Conservation (phyloP, 23 red algal species). For the Gracilariopsis chorda region DNA sequence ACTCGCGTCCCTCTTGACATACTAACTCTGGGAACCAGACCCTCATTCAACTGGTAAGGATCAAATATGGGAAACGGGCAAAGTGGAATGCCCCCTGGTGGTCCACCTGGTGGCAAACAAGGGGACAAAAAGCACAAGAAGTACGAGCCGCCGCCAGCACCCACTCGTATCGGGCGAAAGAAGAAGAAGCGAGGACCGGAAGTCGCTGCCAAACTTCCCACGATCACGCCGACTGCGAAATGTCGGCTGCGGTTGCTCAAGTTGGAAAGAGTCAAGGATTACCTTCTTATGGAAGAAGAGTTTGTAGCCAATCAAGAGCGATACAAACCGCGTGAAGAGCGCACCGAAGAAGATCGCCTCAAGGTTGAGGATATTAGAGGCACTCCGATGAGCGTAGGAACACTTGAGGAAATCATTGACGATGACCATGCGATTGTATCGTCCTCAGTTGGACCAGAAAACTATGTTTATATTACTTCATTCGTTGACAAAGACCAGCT, state of each 20-base stretch:
- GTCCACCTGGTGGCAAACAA: slow-evolving; percentile 51
- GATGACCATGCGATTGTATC: slow-evolving; percentile 99
- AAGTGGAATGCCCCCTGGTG: slow-evolving; percentile 68
- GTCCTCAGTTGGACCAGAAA: slow-evolving; percentile 93
- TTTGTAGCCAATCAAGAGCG: slow-evolving; percentile 85
- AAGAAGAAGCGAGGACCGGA: slow-evolving; percentile 85
- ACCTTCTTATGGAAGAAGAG: slow-evolving; percentile 98
- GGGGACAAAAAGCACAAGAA: slow-evolving; percentile 94
- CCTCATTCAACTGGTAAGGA: not conserved
- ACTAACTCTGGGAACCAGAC: too few relatives aligned
- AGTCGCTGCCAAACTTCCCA: slow-evolving; percentile 76
- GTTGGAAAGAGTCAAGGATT: slow-evolving; percentile 98
- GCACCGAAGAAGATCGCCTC: slow-evolving; percentile 90
- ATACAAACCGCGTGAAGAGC: slow-evolving; percentile 88
- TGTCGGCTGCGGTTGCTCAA: slow-evolving; percentile 88
- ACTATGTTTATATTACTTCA: slow-evolving; percentile 98
- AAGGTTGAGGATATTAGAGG: slow-evolving; percentile 97
- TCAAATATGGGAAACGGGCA: slow-evolving; percentile 90
- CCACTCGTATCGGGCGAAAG: slow-evolving; percentile 79
- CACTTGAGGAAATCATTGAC: slow-evolving; percentile 99
- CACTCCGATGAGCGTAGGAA: slow-evolving; percentile 98
- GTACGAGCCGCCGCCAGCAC: slow-evolving; percentile 87
- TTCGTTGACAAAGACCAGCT: slow-evolving; percentile 99
- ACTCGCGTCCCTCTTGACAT: too few relatives aligned
- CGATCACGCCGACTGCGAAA: slow-evolving; percentile 83